Base-by-base conservation (phyloP, 2,329 filamentous ascomycete genomes). In the Escovopsis sp. region DNA sequence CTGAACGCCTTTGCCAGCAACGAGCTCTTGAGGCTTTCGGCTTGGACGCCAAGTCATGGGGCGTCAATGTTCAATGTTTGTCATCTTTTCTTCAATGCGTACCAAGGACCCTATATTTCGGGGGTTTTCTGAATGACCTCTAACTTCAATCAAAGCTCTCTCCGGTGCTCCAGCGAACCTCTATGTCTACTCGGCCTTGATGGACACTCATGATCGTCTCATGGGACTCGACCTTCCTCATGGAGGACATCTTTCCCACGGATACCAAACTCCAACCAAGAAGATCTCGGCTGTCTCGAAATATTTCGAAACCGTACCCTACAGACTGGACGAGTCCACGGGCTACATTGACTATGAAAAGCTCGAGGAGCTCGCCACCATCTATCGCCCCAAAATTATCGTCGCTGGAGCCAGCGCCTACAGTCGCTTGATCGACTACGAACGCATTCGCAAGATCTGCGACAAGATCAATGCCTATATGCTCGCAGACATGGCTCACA, bases 241-340 rank as follows among this genome's bases (percentile, higher is more conserved):
- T 60, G 91, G 91, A 50, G 91, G 91, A 47, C 91, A 98, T 64
- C 70, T 98, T 55, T 93, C 85, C 38, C 91, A 98, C 65, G 91
- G 91, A 48, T 98, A 98, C 66, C 91, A 98, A 66, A 96, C 85
- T 18, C 86, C 91, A 3, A 81, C 81, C 42, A 86, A 82, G 64
- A 89, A 88, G 75, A 96, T 98, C 61, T 96, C 89, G n/a, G 87
- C 88, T 55, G 80, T 98, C 51, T 96, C 89, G 45, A 96, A 94
- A 60, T 98, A 98, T 69, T 98, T 98, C 61, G 91, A 98, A 69
- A 98, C 91, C 33, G 70, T 98, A 49, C 91, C 91, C 5, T 98
- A 98, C 71, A 81, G 86, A 46, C 75, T 96, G 43, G 78, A 95
- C 67, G 84, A 93, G 58, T 72, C 80, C 48, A 96, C 89, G 6